Base-by-base conservation (phyloP, 2,329 filamentous ascomycete species). In the Cladobotryum mycophilum region DNA sequence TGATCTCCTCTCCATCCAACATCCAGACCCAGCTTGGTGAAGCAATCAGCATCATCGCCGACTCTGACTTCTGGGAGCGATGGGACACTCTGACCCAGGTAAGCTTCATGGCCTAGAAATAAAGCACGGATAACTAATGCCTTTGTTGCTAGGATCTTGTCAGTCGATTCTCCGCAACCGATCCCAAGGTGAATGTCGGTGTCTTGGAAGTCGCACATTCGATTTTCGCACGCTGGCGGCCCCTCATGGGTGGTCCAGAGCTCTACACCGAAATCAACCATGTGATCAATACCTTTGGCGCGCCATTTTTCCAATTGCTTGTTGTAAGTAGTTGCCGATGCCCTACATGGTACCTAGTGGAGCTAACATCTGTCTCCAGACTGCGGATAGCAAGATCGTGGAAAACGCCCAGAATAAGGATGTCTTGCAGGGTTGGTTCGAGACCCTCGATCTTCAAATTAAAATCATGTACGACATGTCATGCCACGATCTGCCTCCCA, bases 151-250 rank as follows among this genome's bases (percentile, higher is more conserved):
- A 88, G 80, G 91, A 99, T 68, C 84, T 99, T 53, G 90, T 96
- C 59, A 88, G 86, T 45, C 85, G 91, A 44, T 81, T 99, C 56
- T 92, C 89, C 3, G 78, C 85, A 12, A 84, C 86, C 59, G 88
- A 97, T 66, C 82, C 86, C 53, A 84, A 85, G 58, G 79, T 90
- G 67, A 99, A 97, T 70, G 89, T 91, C 61, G 95, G 93, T 58
- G 93, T 99, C 15, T 76, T 99, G 54, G 90, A 96, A 70, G 93
- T 99, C 41, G 95, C 95, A 60, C 93, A 99, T 71, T 97, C 93
- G 45, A 97, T 99, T 61, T 99, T 97, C 73, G 88, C 87, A 67
- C 80, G 93, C 67, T 99, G 93, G 93, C 81, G 93, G 57, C 95
- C 93, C 8, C 78, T 99, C 38, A 96, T 95, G 73, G 84, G 88